Evolutionary conservation across 2,329 filamentous ascomycete species (phyloP).

Genomic region (Cytospora piceicola): DNA sequence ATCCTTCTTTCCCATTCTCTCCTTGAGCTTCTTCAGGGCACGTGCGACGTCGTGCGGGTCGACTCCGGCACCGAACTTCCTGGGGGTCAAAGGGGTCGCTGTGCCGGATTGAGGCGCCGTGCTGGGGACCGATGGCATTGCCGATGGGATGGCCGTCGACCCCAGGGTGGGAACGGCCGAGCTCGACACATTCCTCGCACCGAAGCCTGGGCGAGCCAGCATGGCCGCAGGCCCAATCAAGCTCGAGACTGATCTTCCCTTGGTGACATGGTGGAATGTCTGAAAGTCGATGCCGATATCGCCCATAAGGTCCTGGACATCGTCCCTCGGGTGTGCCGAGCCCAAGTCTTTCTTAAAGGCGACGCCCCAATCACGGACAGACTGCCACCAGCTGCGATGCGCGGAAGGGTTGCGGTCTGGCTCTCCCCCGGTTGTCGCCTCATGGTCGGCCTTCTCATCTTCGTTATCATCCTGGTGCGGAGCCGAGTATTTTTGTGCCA

Average conservation of each 20-base stretch:
- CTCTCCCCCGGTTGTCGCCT: conserved; percentile 11
- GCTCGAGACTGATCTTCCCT: conserved; percentile 22
- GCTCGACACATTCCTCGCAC: conserved; percentile 14
- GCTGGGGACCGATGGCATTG: not conserved
- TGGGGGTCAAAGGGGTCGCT: conserved; percentile 20
- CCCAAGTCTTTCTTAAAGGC: conserved; percentile 24
- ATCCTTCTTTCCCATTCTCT: conserved; percentile 20
- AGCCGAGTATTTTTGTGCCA: conserved; percentile 16
- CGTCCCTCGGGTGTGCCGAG: conserved; percentile 20
- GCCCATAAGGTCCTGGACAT: conserved; percentile 28
- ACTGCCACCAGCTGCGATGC: conserved; percentile 26
- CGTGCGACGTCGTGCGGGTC: conserved; percentile 26
- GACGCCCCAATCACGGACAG: conserved; percentile 21
- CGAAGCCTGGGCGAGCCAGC: conserved; percentile 28
- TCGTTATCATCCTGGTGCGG: conserved; percentile 1
- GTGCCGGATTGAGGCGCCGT: conserved; percentile 10
- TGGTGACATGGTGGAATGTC: conserved; percentile 24
- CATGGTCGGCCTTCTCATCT: not conserved
- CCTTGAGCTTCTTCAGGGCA: conserved; percentile 26
- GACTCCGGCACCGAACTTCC: conserved; percentile 27
- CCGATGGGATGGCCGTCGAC: not conserved
- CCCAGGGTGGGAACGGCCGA: conserved; percentile 5
- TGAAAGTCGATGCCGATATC: conserved; percentile 29
- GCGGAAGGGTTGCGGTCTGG: conserved; percentile 24
- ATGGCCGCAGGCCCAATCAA: conserved; percentile 22